Base-by-base conservation (phyloP, 345 rosid species). In the Geranium brycei region DNA sequence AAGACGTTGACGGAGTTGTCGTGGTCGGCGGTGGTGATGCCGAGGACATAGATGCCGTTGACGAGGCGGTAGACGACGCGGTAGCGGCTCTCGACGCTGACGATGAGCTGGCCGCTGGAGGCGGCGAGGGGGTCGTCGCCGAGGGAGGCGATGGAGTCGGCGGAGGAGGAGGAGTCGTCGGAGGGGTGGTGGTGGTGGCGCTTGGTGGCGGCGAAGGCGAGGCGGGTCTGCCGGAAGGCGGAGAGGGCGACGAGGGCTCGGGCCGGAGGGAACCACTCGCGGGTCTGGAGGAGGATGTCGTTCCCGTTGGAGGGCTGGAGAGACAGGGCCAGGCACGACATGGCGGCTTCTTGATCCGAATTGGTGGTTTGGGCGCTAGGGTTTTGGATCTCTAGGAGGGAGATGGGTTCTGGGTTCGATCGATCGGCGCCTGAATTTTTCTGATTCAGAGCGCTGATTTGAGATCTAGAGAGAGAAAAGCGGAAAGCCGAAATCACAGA, bases 81-180 rank as follows among this genome's bases (percentile, higher is more conserved):
- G 67, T 93, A 93, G 66, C 86, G 87, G 64, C 96, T 88, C 81
- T 93, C 99, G 5, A 91, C 96, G 65, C 99, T 97, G 61, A 93
- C 99, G 32, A 93, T 87, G 23, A 93, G 80, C 79, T 93, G 99
- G 58, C 99, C 99, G 19, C 92, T 83, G 6, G 99, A 88, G 62
- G 99, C 97, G 0, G 96, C 92, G 3, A 93, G 89, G 1, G 97
- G 99, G 62, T 93, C 99, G 57, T 93, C 99, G 6, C 99, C 99
- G 58, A 89, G 82, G 18, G 87, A 83, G 47, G 87, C 80, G 67
- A 85, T 79, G 67, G 79, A 71, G 3, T 78, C 77, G 57, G 68
- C 47, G 5, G 77, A 23, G 19, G 75, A 63, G 64, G 77, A 73
- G 61, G 82, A 32, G 53, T 79, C 40, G 35, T 75, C 15, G 62